Evolutionary conservation across 768 basidiomycete species (phyloP), one percentile per base, ranked within the genome.

Genomic region (Lentinula sp.): DNA sequence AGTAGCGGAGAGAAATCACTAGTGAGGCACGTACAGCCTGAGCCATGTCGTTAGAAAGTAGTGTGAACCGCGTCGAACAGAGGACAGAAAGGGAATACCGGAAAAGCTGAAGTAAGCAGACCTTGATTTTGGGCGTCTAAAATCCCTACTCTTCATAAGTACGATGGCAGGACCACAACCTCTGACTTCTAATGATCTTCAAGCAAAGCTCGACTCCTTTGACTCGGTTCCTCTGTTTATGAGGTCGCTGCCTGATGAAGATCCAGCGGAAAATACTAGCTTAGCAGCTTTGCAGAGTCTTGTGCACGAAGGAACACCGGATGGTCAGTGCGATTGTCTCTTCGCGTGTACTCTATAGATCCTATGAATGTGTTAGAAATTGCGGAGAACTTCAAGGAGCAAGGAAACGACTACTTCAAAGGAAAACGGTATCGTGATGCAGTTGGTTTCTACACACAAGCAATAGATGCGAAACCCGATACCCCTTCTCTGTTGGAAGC

Each of bases 351-450:
- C 23, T 37, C 23, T 23, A 42, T 4, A 15, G 9, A 40, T 50
- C 28, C 35, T 34, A 51, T 35, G 48, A 16, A 57, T 52, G 48
- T 55, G 43, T 59, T 64, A 96, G 97, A 98, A 71, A 78, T 93
- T 64, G 93, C 96, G 1, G 80, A 84, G 63, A 95, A 91, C 69
- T 97, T 98, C 75, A 98, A 97, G 72, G 86, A 93, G 57, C 93
- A 96, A 70, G 97, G 95, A 4, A 98, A 98, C 70, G 94, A 95
- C 59, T 93, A 96, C 68, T 96, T 91, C 76, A 88, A 86, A 65
- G 88, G 88, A 32, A 93, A 91, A 69, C 84, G 91, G 46, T 90
- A 84, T 71, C 83, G 91, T 40, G 95, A 98, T 71, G 97, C 97
- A 0, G 62, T 88, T 7, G 84, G 86, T 0, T 97, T 98, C 71